These are phyloP conservation scores for Backusella parvicylindrica DNA, from an alignment of 192 early-diverging fungal species.

Conservation along the genomic window DNA sequence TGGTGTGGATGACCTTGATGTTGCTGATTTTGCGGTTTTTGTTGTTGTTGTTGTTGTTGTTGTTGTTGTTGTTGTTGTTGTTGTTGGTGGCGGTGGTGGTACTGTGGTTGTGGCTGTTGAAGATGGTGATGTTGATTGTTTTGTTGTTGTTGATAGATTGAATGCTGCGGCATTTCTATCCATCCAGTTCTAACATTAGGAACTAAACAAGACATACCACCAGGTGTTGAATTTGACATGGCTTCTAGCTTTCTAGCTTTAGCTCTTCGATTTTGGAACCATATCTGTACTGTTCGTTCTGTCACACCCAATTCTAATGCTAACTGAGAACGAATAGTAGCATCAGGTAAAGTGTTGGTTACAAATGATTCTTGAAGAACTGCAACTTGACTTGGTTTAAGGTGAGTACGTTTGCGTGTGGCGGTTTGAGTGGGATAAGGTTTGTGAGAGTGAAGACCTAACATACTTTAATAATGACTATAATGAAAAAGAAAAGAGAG, in stretches of 20 bases:
- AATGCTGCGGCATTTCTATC: constrained; percentile 17
- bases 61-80: neutral
- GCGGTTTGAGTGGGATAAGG: constrained; percentile 5
- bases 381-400: constrained; percentile 25
- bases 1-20: neutral
- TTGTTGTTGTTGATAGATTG: constrained; percentile 3
- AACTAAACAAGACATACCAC: constrained; percentile 1
- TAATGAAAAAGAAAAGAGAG: neutral
- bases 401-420: constrained; percentile 20
- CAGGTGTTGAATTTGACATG: neutral
- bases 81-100: neutral
- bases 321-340: constrained; percentile 9
- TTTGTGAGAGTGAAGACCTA: neutral
- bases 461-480: constrained; percentile 4
- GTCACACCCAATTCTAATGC: constrained; percentile 44
- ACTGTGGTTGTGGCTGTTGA: neutral
- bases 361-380: constrained; percentile 28
- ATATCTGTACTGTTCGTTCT: constrained; percentile 71
- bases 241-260: constrained; percentile 42
- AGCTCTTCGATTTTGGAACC: constrained; percentile 80
- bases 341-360: constrained; percentile 21
- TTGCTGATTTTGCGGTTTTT: neutral
- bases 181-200: constrained; percentile 27
- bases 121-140: neutral
- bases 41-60: neutral